Base-by-base conservation (phyloP, 371 early-diverging fungal species). In the Syncephalastrum racemosum region DNA sequence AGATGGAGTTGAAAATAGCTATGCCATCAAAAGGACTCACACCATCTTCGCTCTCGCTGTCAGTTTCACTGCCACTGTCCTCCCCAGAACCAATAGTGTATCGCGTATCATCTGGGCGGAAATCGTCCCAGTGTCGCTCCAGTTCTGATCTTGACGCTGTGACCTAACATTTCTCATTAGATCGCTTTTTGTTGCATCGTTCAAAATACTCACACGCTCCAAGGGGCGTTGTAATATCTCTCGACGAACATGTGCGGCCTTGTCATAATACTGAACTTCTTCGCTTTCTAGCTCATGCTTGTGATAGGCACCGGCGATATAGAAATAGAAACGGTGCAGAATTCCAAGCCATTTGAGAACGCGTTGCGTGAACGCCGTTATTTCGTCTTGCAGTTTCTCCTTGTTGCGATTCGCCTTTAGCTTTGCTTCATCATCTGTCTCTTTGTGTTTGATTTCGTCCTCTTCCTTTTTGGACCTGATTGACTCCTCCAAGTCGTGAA, bases 251-350 rank as follows among this genome's bases (percentile, higher is more conserved):
- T 54, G 60, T 20, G 78, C 77, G 0, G 88, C 87, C 42, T 62
- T 64, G 4, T 73, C 63, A 54, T 87, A 87, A 45, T 64, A 77
- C 19, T 63, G 20, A 0, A 59, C 52, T 46, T 80, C 79, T n/a
- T 71, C 59, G 0, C 60, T 65, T 46, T 70, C 65, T 31, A 61
- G 55, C 18, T 66, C 63, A 23, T 76, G 46, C 22, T 67, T 60
- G 55, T 83, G 77, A 55, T 75, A 79, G 1, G 78, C 62, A 15
- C 81, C 74, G 3, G 87, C 90, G 12, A 74, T 66, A 53, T 80
- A 90, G 59, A 85, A 90, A 50, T 82, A 62, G 12, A 74, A 67
- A 5, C 75, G 80, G 57, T 90, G 88, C 40, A 85, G 60, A 41
- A 82, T 58, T n/a, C 77, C 75, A n/a, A 67, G 65, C 73, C 79